phyloP scores from a whole-genome alignment of 225 moss, liverwort and hornwort species.

The Polytrichum formosum region DNA sequence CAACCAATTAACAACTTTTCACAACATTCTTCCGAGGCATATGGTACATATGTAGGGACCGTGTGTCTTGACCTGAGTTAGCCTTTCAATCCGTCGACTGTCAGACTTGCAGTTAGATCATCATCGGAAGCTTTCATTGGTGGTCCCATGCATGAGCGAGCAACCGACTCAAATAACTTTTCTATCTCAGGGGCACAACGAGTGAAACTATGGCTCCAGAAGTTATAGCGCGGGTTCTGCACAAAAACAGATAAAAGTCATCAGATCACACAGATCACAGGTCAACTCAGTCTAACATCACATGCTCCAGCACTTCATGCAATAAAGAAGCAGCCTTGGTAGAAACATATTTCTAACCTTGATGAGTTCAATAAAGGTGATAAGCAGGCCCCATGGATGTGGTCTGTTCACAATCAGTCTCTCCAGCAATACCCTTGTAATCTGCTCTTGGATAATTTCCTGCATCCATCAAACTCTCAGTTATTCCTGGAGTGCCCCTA shows the following conservation, averaged over 20 bases:
- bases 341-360: slow-evolving; percentile 39
- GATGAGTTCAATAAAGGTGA: slow-evolving; percentile 96
- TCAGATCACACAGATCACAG: no score
- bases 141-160: slow-evolving; percentile 96
- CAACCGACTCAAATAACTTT: slow-evolving; percentile 93
- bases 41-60: slow-evolving; percentile 35
- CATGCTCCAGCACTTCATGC: no score
- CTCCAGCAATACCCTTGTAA: slow-evolving; percentile 92
- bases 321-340: no score
- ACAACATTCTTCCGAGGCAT: slow-evolving; percentile 22
- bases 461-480: slow-evolving; percentile 18
- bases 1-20: slow-evolving; percentile 10
- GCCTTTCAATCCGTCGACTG: slow-evolving; percentile 73
- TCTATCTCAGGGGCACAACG: slow-evolving; percentile 97
- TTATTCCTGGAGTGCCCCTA: no score
- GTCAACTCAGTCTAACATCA: no score
- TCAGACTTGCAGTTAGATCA: slow-evolving; percentile 67
- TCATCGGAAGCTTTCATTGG: slow-evolving; percentile 73
- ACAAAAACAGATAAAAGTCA: not conserved
- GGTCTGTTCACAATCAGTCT: slow-evolving; percentile 95
- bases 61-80: slow-evolving; percentile 20
- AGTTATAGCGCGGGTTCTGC: slow-evolving; percentile 96
- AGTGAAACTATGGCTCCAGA: slow-evolving; percentile 97
- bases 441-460: slow-evolving; percentile 99
- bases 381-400: slow-evolving; percentile 96